Conservation (phyloP, 192 early-diverging fungal genomes). For the Coemansia aciculifera region DNA sequence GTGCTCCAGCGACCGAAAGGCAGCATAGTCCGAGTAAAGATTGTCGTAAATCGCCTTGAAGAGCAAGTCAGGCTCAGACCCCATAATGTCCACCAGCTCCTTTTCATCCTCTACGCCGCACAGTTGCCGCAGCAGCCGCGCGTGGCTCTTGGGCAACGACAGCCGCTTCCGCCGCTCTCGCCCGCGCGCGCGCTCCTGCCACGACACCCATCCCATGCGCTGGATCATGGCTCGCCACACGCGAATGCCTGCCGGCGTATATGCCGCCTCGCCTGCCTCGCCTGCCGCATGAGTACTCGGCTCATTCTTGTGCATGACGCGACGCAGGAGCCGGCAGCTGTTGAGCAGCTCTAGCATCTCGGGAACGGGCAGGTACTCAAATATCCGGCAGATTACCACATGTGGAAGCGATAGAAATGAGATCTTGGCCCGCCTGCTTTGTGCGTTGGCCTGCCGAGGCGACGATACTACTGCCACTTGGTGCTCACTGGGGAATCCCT, state of each 20-base stretch:
- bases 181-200: constrained; percentile 32
- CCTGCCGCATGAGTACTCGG: constrained; percentile 12
- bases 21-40: constrained; percentile 21
- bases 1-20: constrained; percentile 26
- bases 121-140: constrained; percentile 19
- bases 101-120: constrained; percentile 31
- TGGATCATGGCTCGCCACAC: constrained; percentile 40
- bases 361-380: constrained; percentile 29
- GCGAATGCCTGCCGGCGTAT: constrained; percentile 27
- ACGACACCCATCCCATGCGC: constrained; percentile 43
- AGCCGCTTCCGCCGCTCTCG: constrained; percentile 30
- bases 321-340: constrained; percentile 47
- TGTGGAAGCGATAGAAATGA: constrained; percentile 29
- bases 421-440: background rate
- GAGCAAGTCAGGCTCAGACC: constrained; percentile 35
- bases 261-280: constrained; percentile 22
- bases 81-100: constrained; percentile 30
- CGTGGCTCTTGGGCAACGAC: constrained; percentile 28
- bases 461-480: background rate
- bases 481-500: background rate
- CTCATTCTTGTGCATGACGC: constrained; percentile 26
- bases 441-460: background rate
- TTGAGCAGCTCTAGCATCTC: constrained; percentile 26
- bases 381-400: constrained; percentile 21
- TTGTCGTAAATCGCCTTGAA: constrained; percentile 49